These are phyloP conservation scores for Pelargonium nanum DNA, from an alignment of 345 rosid genomes.

Conservation along the genomic window DNA sequence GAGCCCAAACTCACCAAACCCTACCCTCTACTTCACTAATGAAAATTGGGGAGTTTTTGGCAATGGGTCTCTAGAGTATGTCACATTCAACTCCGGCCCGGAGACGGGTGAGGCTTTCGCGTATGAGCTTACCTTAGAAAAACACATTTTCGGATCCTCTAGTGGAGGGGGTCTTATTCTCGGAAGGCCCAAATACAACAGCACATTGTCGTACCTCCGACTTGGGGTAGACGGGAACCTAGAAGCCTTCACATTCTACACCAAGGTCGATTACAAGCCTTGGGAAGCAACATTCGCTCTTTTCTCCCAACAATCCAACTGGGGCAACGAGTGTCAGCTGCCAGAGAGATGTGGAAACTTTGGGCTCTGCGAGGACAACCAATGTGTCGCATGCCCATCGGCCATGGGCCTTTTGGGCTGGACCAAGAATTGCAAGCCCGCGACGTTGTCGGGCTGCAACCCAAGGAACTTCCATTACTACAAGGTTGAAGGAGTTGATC, in stretches of 20 bases:
- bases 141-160: background rate
- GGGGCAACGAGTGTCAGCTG: constrained; percentile 29
- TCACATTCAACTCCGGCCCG: constrained; percentile 16
- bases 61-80: constrained; percentile 6
- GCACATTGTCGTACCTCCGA: constrained; percentile 28
- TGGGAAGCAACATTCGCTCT: constrained; percentile 36
- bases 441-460: constrained; percentile 21
- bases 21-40: constrained; percentile 20
- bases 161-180: background rate
- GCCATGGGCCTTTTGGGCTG: constrained; percentile 31
- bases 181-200: constrained; percentile 26
- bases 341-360: constrained; percentile 36
- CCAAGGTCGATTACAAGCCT: constrained; percentile 21
- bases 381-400: constrained; percentile 46
- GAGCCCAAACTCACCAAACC: constrained; percentile 18
- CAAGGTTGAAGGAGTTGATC: constrained; percentile 41
- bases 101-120: constrained; percentile 13
- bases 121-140: constrained; percentile 10
- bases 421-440: constrained; percentile 26
- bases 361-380: constrained; percentile 38
- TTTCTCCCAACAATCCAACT: constrained; percentile 15
- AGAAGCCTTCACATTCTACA: constrained; percentile 26
- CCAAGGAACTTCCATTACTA: constrained; percentile 24
- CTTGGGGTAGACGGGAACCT: constrained; percentile 45
- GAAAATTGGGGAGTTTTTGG: background rate